Evolutionary conservation across 2,329 filamentous ascomycete species (phyloP), one percentile per base, ranked within the genome.

Genomic region (Ophiognomonia clavigignenti-juglandacearum): DNA sequence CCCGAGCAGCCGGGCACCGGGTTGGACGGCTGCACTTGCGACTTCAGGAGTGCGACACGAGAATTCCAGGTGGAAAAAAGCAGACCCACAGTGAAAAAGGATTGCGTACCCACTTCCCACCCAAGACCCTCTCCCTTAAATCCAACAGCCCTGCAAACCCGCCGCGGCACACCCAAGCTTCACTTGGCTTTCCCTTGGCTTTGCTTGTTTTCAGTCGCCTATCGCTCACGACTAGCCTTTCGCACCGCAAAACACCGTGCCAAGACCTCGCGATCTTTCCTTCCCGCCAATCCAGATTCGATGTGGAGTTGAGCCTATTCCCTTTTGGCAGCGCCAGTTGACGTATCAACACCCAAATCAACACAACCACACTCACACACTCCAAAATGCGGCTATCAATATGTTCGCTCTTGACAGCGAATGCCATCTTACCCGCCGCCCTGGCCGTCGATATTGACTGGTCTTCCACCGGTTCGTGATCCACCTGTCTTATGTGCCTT

Each of bases 161-260:
- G 19, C n/a, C 14, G 32, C n/a, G 19, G 6, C 32, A 32, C 38
- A n/a, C 43, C 35, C 39, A 32, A 41, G 35, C 34, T 42, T 43
- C 31, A 35, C 45, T 47, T 51, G 48, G 48, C 48, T 44, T 48
- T 47, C 35, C 14, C 40, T 42, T 51, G 45, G 48, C 41, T 38
- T 44, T 44, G 48, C 45, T 48, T 38, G 29, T 47, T 47, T 48
- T 23, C 14, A 26, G 27, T 36, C 34, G 24, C 27, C 24, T 31
- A 32, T 26, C 19, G 31, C 36, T 32, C 27, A 19, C 22, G 20
- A 31, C 18, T 37, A 19, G 32, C n/a, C 24, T 18, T 16, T 32
- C 31, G 29, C 13, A 20, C 20, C n/a, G 40, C 36, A 23, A 35
- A 29, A 36, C 14, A 19, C 36, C 36, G 18, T 31, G 46, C 45